phyloP scores from a whole-genome alignment of 768 basidiomycete species.

The Leccinellum luteum region DNA sequence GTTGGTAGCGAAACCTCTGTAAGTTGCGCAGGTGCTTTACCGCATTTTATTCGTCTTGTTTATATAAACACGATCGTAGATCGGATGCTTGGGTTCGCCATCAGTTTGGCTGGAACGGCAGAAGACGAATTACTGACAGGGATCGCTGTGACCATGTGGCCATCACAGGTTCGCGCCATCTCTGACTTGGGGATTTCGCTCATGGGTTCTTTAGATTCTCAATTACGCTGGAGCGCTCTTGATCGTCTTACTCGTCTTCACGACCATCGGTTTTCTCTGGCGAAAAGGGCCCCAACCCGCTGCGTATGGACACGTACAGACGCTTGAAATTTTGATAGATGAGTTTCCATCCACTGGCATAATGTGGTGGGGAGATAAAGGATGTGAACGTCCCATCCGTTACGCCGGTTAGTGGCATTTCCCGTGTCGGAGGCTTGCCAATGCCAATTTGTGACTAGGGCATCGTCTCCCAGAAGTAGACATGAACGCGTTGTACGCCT shows the following conservation, averaged over 20 bases:
- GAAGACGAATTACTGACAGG: constrained; percentile 6
- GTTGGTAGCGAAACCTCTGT: constrained; percentile 26
- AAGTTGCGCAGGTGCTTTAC: constrained; percentile 3
- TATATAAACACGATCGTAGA: constrained; percentile 16
- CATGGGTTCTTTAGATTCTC: constrained; percentile 21
- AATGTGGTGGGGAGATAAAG: constrained; percentile 33
- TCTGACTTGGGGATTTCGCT: background rate
- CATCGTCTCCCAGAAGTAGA: constrained; percentile 18
- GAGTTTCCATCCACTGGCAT: constrained; percentile 28
- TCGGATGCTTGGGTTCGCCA: constrained; percentile 33
- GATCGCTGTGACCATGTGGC: constrained; percentile 26
- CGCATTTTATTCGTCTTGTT: background rate
- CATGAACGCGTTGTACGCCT: constrained; percentile 22
- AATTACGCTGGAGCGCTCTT: constrained; percentile 21
- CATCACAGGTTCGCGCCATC: constrained; percentile 18
- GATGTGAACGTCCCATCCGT: background rate
- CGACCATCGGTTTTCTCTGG: constrained; percentile 3
- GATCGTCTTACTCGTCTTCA: constrained; percentile 18
- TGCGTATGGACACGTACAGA: constrained; percentile 36
- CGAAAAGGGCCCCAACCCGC: constrained; percentile 28
- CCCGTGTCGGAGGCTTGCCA: background rate
- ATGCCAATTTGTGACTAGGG: constrained; percentile 9
- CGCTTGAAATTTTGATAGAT: constrained; percentile 35
- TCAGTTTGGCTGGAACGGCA: constrained; percentile 18
- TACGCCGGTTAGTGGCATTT: constrained; percentile 22